Percentiles rank a stretch among this genome's conserved stretches.
phyloP scores from a whole-genome alignment of 345 rosid genomes.

The Melaleuca alternifolia region DNA sequence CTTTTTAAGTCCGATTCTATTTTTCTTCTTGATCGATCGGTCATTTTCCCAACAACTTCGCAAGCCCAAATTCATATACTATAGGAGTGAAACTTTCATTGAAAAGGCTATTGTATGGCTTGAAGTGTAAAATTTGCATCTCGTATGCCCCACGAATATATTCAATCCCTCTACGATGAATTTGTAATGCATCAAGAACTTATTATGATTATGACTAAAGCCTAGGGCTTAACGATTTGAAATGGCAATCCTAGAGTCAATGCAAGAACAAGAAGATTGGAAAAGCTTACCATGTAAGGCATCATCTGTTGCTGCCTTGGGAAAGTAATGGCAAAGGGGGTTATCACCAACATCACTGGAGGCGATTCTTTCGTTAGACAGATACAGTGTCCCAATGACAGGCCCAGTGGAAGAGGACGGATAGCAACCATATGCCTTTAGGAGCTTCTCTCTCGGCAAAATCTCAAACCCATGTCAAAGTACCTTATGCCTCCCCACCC shows the following conservation, averaged over 20 bases:
- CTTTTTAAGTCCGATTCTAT: too few species aligned
- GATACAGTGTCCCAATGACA: neutral
- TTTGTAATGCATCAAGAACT: too few species aligned
- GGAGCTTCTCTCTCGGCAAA: neutral
- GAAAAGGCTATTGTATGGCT: too few species aligned
- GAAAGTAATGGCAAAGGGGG: constrained; percentile 33
- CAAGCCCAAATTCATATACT: too few species aligned
- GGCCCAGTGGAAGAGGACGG: neutral
- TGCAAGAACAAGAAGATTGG: neutral
- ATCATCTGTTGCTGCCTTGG: constrained; percentile 47
- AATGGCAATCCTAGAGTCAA: neutral
- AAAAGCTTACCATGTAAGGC: constrained; percentile 47
- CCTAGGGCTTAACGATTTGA: too few species aligned
- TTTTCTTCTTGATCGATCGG: too few species aligned
- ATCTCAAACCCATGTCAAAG: neutral
- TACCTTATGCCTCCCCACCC: neutral
- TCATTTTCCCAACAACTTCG: too few species aligned
- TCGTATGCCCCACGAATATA: too few species aligned
- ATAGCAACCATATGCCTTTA: neutral
- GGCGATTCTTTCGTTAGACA: constrained; percentile 24
- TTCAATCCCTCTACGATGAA: too few species aligned
- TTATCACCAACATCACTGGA: constrained; percentile 44
- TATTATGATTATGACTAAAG: too few species aligned
- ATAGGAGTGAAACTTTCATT: too few species aligned
- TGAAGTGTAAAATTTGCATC: too few species aligned